Base-by-base conservation (phyloP, 1,284 basidiomycete species). In the Polyporus tsugae region DNA sequence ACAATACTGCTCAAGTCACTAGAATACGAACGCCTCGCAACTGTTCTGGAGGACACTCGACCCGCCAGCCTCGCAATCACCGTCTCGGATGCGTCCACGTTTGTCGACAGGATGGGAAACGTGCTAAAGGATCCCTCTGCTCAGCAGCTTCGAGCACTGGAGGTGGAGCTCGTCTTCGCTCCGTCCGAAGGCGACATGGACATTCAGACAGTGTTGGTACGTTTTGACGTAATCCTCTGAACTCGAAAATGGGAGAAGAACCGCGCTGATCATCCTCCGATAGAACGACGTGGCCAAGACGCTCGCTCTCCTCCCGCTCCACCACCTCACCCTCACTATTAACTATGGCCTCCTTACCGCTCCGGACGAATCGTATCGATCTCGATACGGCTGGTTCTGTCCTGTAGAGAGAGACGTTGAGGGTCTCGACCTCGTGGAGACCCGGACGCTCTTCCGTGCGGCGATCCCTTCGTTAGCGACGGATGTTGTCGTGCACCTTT, bases 311-410 rank as follows among this genome's bases (percentile, higher is more conserved):
- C 22, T 64, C 2, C 55, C 67, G 6, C 61, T 69, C 10, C 67
- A 36, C 17, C 61, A n/a, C 4, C 61, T 69, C 41, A 22, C 19
- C 17, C 62, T 72, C 52, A 67, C 64, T 0, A 33, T 72, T 13
- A 67, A 67, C 52, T 62, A 62, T 62, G 63, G 57, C 42, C 55
- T 62, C 5, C 63, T 66, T 9, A 36, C 33, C 0, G 58, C 36
- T 13, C 58, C 58, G 11, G 38, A 22, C 36, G 38, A 39, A n/a
- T 29, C 22, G 5, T 6, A 60, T 41, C 39, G 58, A 6, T 4
- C 39, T 9, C 22, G 9, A 22, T 60, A 58, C n/a, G 57, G 57
- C 7, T 60, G 36, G 41, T 53, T 38, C 36, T 67, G 46, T 35
- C 62, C 62, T n/a, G 29, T 49, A 35, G 57, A 60, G 57, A 17